Percentiles rank a stretch among this genome's conserved stretches.
These are phyloP conservation scores for Apophysomyces sp. DNA, from an alignment of 371 early-diverging fungal species.

Conservation along the genomic window DNA sequence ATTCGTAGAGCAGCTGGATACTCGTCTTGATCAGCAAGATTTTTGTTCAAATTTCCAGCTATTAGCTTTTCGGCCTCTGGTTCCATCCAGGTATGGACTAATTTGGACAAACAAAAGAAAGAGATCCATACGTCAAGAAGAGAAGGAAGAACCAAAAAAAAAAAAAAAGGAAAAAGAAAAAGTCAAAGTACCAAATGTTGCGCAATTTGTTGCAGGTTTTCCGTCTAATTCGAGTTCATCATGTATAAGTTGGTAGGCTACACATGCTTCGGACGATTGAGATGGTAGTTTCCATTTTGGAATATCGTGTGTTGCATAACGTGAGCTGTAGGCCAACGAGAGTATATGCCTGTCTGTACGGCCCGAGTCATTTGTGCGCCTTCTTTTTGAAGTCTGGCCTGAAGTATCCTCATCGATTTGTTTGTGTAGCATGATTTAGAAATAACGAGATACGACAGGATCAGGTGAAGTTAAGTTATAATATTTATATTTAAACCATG, in stretches of 20 bases:
- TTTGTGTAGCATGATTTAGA: background rate
- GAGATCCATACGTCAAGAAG: no score
- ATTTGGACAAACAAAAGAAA: background rate
- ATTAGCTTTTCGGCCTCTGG: conserved; percentile 69
- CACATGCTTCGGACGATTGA: conserved; percentile 39
- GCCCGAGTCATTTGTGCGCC: background rate
- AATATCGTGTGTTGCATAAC: conserved; percentile 43
- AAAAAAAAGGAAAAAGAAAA: no score
- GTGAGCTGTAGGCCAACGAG: conserved; percentile 49
- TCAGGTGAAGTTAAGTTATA: background rate
- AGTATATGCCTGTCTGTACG: conserved; percentile 13
- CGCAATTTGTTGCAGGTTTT: conserved; percentile 64
- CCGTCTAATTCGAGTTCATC: conserved; percentile 66
- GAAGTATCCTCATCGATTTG: background rate
- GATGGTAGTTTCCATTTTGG: conserved; percentile 49
- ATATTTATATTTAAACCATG: background rate
- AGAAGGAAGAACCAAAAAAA: no score
- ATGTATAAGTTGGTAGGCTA: conserved; percentile 62
- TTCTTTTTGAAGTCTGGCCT: background rate
- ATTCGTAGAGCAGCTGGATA: conserved; percentile 53
- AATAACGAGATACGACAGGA: background rate
- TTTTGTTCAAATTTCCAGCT: conserved; percentile 59
- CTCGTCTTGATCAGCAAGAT: conserved; percentile 64
- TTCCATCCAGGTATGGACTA: conserved; percentile 66
- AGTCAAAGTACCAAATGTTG: conserved; percentile 37